These are phyloP conservation scores for Xenoacremonium recifei DNA, from an alignment of 2,329 filamentous ascomycete genomes.

Conservation along the genomic window DNA sequence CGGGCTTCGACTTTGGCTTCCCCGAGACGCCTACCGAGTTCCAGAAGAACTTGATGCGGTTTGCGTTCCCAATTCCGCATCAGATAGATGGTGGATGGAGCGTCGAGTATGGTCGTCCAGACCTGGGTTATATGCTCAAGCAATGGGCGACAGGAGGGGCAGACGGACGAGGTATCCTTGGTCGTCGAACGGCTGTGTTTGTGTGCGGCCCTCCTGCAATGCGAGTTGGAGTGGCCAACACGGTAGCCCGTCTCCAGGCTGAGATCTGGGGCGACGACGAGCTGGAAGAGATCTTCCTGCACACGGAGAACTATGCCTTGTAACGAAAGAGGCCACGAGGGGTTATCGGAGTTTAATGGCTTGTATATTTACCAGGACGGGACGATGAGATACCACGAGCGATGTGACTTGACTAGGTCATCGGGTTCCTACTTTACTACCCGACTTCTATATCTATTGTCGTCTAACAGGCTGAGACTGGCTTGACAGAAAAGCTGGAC, in stretches of 20 bases:
- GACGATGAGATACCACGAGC: constrained; percentile 27
- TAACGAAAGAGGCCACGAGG: constrained; percentile 35
- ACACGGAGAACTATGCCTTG: constrained; percentile 92
- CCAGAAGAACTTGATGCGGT: constrained; percentile 86
- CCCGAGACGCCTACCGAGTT: constrained; percentile 81
- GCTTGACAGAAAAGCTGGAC: constrained; percentile 11
- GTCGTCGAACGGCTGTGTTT: constrained; percentile 81
- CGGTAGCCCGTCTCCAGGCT: constrained; percentile 78
- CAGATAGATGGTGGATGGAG: constrained; percentile 79
- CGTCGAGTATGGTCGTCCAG: constrained; percentile 87
- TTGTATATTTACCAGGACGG: constrained; percentile 22
- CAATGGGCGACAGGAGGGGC: constrained; percentile 73
- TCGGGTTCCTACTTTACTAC: too few relatives aligned
- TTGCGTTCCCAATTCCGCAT: constrained; percentile 73
- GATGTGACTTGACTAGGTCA: constrained; percentile 10
- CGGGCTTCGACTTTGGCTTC: constrained; percentile 77
- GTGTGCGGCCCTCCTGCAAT: constrained; percentile 88
- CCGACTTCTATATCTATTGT: too few relatives aligned
- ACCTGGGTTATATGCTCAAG: constrained; percentile 82
- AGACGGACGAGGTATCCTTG: constrained; percentile 68
- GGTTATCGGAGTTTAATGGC: constrained; percentile 4
- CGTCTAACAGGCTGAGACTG: too few relatives aligned
- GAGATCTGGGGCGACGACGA: constrained; percentile 77
- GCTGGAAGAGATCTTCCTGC: constrained; percentile 87
- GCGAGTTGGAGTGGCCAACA: constrained; percentile 83